Base-by-base conservation (phyloP, 345 rosid species). In the Aegle marmelos region DNA sequence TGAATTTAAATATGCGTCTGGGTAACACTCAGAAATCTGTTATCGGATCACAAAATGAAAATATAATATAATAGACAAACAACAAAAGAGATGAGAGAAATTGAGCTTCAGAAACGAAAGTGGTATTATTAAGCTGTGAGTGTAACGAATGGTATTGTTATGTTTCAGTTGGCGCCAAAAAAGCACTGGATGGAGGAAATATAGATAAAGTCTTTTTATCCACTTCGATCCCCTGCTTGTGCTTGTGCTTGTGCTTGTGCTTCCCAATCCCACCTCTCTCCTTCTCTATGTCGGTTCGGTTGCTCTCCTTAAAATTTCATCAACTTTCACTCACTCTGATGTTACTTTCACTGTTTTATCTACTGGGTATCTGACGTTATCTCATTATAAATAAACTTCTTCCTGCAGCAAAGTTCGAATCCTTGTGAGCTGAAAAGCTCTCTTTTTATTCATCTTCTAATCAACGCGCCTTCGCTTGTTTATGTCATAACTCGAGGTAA, bases 111-210 rank as follows among this genome's bases (percentile, higher is more conserved):
- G 75, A 25, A 28, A 4, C 11, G 31, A 60, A 56, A 59, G 77
- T 57, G 81, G 79, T 25, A 22, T n/a, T 25, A 34, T 7, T 30
- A 28, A 27, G 48, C n/a, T 0, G 21, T 1, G 73, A 34, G 31
- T 54, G 41, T 19, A 3, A 70, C 11, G 4, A 17, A 33, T 65
- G 81, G 81, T 70, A 22, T 77, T 64, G 75, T 66, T 66, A 24
- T 34, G 59, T 37, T 80, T 80, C 78, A 28, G 82, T 81, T 86
- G 85, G 88, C 88, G 83, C 85, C 86, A 78, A 78, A 77, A 70
- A 77, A 70, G 50, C 30, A 66, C 60, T 58, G 81, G 76, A 68
- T 48, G 64, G 68, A 71, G 59, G 68, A 74, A 67, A 54, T 77
- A 71, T 48, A 56, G 79, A 73, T 81, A 78, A 84, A 86, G 81